Percentiles rank a stretch among this genome's conserved stretches.
phyloP scores from a whole-genome alignment of 345 rosid species.

The Eucalyptus victrix region DNA sequence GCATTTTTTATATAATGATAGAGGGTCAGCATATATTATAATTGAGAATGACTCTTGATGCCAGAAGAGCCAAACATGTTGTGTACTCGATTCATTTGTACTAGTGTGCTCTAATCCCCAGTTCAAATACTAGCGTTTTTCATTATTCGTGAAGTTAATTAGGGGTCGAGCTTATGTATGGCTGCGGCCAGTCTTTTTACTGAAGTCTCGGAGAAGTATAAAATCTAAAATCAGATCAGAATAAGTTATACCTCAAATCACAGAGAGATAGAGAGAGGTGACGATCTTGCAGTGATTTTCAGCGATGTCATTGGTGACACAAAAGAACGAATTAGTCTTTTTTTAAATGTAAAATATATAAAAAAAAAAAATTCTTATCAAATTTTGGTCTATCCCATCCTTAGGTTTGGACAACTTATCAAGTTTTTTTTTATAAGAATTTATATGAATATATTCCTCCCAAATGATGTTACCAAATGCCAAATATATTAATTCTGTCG shows the following conservation, averaged over 20 bases:
- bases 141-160: neutral
- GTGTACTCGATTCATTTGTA: neutral
- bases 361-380: neutral
- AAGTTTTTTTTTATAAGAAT: neutral
- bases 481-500: neutral
- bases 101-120: no score
- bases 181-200: neutral
- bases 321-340: neutral
- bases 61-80: neutral
- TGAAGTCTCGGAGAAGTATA: neutral
- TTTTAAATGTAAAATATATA: neutral
- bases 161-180: neutral
- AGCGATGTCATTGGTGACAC: neutral
- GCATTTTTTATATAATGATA: neutral
- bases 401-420: neutral
- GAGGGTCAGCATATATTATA: neutral
- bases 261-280: neutral
- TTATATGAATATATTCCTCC: neutral
- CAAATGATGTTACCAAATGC: neutral
- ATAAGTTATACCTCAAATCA: no score
- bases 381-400: neutral
- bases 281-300: neutral
- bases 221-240: neutral
- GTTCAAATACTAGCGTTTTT: neutral
- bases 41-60: neutral